These are phyloP conservation scores for Syzygium malaccense DNA, from an alignment of 441 rosid genomes.

Conservation along the genomic window DNA sequence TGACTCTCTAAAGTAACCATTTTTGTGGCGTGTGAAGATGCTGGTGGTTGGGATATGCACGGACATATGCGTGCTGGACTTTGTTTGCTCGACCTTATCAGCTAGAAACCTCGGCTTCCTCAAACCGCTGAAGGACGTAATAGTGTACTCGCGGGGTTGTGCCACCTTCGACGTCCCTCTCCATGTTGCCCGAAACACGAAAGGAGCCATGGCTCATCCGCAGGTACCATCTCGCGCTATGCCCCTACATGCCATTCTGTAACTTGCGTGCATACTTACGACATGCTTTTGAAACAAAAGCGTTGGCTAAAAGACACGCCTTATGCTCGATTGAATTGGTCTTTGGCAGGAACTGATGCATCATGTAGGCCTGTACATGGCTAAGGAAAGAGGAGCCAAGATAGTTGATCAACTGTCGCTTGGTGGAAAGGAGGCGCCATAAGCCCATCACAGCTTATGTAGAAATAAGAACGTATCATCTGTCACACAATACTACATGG, in stretches of 20 bases:
- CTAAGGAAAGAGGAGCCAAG: slow-evolving; percentile 36
- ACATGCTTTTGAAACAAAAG: not conserved
- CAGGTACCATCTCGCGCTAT: slow-evolving; percentile 13
- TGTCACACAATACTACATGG: not conserved
- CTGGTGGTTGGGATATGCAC: slow-evolving; percentile 35
- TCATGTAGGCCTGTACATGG: slow-evolving; percentile 40
- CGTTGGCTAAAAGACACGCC: not conserved
- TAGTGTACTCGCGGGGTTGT: slow-evolving; percentile 24
- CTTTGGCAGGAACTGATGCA: slow-evolving; percentile 30
- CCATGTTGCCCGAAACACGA: slow-evolving; percentile 26
- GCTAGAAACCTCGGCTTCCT: slow-evolving; percentile 29
- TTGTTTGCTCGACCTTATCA: slow-evolving; percentile 30
- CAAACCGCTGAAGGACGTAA: slow-evolving; percentile 24
- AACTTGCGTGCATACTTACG: not conserved
- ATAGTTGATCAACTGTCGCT: slow-evolving; percentile 22
- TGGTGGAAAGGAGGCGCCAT: not conserved
- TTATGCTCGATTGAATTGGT: not conserved
- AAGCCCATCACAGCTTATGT: not conserved
- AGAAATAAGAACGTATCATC: not conserved
- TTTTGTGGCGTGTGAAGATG: slow-evolving; percentile 1
- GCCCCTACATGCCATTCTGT: not conserved
- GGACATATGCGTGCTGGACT: slow-evolving; percentile 39
- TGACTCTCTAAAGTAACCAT: not conserved
- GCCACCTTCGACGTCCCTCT: slow-evolving; percentile 34
- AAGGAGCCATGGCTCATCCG: slow-evolving; percentile 31